Evolutionary conservation across 179 eudicot genomes (phyloP).

Genomic region (Silene vulgaris): DNA sequence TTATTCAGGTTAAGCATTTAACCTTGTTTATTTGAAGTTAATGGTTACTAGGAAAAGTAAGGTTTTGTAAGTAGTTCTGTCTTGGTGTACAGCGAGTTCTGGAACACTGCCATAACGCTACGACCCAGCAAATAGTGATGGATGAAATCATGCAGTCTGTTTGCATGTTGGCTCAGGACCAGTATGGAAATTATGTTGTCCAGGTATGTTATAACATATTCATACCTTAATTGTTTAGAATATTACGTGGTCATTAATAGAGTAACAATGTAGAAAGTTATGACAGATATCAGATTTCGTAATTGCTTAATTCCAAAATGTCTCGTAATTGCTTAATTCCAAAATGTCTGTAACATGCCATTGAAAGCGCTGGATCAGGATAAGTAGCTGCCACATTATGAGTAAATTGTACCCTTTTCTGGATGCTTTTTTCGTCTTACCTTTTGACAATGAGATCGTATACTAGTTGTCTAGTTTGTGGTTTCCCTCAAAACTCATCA

Average conservation of each 20-base stretch:
- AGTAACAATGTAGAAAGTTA: no score
- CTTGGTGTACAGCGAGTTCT: conserved; percentile 60
- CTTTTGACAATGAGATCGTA: not conserved
- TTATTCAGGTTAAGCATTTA: conserved; percentile 66
- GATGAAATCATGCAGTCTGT: conserved; percentile 78
- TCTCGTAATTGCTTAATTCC: no score
- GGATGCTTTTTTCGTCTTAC: not conserved
- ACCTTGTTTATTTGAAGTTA: not conserved
- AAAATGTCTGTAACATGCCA: no score
- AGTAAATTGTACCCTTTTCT: not conserved
- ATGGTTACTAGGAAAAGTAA: conserved; percentile 1
- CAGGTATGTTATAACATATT: conserved; percentile 47
- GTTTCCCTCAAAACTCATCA: no score
- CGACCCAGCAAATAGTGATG: conserved; percentile 58
- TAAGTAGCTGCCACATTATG: no score
- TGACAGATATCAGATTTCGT: no score
- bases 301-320: no score
- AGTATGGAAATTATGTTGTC: conserved; percentile 90
- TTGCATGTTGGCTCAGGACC: conserved; percentile 77
- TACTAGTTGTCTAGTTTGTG: no score
- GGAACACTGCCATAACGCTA: conserved; percentile 69
- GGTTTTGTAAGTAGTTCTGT: not conserved
- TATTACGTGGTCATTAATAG: not conserved
- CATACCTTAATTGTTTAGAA: not conserved
- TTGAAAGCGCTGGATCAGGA: no score